These are phyloP conservation scores for Borealophlyctis nickersoniae DNA, from an alignment of 192 early-diverging fungal species.

Conservation along the genomic window DNA sequence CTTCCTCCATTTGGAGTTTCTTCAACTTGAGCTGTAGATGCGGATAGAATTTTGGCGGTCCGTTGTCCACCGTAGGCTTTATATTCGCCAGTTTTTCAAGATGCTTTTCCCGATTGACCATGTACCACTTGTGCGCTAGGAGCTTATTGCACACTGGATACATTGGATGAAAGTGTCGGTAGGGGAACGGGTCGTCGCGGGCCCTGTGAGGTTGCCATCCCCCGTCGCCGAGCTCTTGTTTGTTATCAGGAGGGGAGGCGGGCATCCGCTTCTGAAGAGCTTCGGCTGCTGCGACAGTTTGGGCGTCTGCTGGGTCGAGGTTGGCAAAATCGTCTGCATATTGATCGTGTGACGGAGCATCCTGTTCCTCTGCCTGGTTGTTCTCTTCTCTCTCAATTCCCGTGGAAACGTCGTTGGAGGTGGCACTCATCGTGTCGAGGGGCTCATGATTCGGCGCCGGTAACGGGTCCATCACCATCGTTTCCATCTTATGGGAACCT, in stretches of 20 bases:
- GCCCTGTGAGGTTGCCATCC: background rate
- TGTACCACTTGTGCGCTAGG: constrained; percentile 46
- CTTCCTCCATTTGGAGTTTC: constrained; percentile 46
- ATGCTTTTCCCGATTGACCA: constrained; percentile 30
- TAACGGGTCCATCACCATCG: no score
- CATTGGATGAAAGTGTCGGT: background rate
- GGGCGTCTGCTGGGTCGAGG: background rate
- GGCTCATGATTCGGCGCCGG: no score
- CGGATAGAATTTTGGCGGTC: constrained; percentile 38
- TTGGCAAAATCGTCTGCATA: no score
- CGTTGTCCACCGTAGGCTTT: constrained; percentile 43
- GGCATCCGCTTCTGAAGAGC: background rate
- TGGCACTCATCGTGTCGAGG: no score
- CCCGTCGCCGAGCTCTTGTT: background rate
- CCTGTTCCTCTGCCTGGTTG: no score
- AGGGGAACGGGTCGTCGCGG: background rate
- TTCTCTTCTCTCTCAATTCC: no score
- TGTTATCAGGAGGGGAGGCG: background rate
- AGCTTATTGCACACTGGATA: constrained; percentile 17
- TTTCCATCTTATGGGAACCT: no score
- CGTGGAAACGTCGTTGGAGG: no score
- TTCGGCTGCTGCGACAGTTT: background rate
- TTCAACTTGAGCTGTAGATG: constrained; percentile 50
- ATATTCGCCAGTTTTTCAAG: constrained; percentile 32
- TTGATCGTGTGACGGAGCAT: no score